Conservation (phyloP, 73 alveolate genomes). For the Uronychia setigera region DNA sequence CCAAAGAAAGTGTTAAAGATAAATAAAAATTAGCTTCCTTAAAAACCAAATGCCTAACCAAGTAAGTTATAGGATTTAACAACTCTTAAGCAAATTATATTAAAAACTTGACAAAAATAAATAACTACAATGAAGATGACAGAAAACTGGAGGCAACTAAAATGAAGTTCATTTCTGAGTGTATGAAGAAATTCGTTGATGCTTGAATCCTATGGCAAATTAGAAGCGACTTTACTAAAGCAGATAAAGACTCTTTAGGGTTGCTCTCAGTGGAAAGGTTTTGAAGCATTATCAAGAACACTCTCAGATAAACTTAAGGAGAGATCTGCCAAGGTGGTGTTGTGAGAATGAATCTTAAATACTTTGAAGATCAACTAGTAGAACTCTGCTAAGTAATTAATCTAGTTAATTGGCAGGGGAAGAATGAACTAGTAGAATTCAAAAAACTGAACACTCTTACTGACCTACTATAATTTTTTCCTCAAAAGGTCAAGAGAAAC, state of each 20-base stretch:
- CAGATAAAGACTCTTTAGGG: no score
- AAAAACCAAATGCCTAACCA: no score
- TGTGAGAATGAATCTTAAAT: neutral
- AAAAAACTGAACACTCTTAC: conserved; percentile 23
- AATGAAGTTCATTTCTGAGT: no score
- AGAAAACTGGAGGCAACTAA: no score
- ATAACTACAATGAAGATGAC: no score
- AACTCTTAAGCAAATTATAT: no score
- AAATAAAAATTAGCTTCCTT: no score
- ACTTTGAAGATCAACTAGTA: neutral
- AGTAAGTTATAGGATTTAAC: no score
- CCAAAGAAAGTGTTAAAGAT: no score
- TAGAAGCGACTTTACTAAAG: neutral
- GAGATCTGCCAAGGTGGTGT: no score
- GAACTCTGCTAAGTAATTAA: neutral
- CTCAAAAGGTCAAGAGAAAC: conserved; percentile 26
- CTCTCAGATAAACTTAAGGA: neutral
- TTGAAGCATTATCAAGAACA: neutral
- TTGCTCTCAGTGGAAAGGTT: no score
- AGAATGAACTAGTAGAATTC: neutral
- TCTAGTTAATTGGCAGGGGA: neutral
- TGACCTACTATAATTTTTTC: conserved; percentile 40
- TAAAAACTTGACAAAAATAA: no score
- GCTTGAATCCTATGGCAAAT: neutral
- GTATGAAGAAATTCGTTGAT: neutral